Percentiles rank a stretch among this genome's conserved stretches.
Conservation (phyloP, 768 basidiomycete species). For the Ephemerocybe angulata region DNA sequence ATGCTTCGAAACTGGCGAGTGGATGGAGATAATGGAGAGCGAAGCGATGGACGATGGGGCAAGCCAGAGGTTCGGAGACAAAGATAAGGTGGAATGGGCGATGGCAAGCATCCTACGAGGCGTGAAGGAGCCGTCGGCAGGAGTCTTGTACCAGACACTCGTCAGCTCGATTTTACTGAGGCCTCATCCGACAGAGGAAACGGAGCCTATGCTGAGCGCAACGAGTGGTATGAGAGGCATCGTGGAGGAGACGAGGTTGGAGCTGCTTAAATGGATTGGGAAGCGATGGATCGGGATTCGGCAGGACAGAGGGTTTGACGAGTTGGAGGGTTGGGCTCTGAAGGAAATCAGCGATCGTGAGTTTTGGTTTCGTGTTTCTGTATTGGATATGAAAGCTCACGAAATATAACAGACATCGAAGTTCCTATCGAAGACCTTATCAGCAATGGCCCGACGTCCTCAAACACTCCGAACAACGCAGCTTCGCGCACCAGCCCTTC, state of each 20-base stretch:
- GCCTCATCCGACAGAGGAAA: slow-evolving; percentile 55
- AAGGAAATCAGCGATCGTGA: slow-evolving; percentile 83
- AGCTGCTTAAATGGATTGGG: slow-evolving; percentile 49
- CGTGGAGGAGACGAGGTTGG: slow-evolving; percentile 69
- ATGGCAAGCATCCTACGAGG: slow-evolving; percentile 64
- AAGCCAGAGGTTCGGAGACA: slow-evolving; percentile 73
- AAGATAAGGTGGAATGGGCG: slow-evolving; percentile 73
- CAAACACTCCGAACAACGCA: slow-evolving; percentile 8
- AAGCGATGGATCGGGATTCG: slow-evolving; percentile 75
- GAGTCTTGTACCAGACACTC: slow-evolving; percentile 68
- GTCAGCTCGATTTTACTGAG: slow-evolving; percentile 72
- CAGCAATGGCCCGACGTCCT: slow-evolving; percentile 38
- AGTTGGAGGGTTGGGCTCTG: slow-evolving; percentile 81
- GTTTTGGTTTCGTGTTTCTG: slow-evolving; percentile 22
- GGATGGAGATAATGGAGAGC: slow-evolving; percentile 69
- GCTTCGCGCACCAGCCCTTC: slow-evolving; percentile 11
- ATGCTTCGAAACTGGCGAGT: slow-evolving; percentile 67
- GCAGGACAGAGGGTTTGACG: slow-evolving; percentile 75
- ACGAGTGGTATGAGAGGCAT: slow-evolving; percentile 69
- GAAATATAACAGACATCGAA: slow-evolving; percentile 69
- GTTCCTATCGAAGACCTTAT: slow-evolving; percentile 73
- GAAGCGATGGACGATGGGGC: slow-evolving; percentile 68
- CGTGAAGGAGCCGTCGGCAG: slow-evolving; percentile 61
- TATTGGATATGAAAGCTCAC: slow-evolving; percentile 75
- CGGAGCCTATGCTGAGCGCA: slow-evolving; percentile 58